Evolutionary conservation across 495 filamentous ascomycete genomes (phyloP), one percentile per base, ranked within the genome.

Genomic region (Sphaerosporella brunnea): DNA sequence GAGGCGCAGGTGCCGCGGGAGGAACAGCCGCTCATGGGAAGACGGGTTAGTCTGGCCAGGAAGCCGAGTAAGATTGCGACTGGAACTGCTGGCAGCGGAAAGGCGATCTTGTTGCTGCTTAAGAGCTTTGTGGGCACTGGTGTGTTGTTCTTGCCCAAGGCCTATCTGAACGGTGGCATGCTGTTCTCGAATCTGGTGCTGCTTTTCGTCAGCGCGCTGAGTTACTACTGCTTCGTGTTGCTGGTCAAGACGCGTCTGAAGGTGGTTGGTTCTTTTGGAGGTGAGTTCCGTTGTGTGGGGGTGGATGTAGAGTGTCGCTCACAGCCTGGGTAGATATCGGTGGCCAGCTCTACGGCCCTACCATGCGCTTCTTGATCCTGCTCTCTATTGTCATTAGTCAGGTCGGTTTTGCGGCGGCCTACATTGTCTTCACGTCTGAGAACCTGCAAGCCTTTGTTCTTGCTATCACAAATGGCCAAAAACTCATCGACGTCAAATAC

Each of bases 91-190:
- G 58, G 58, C 23, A 51, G 47, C 5, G 58, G 58, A 19, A 61
- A 61, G 36, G 88, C 90, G 10, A 75, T 78, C 13, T 60, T 95
- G 41, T 69, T 96, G 18, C 70, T 97, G 30, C 72, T 97, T 41
- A 97, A 97, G 64, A 93, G 86, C 9, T 97, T 97, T 55, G 88
- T 97, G 32, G 90, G 90, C 10, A 97, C 90, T 1, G 90, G 90
- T 25, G 90, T 97, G n/a, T 67, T 97, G 24, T 97, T 97, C 68
- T 69, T 97, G 2, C 90, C 90, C 0, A 77, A 84, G 51, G 90
- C 90, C 11, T 77, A 36, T 20, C 49, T 46, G 23, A 97, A 96
- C 55, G 90, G 90, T 39, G 90, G 90, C 46, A 94, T 97, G 84
- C 65, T 96, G 34, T 97, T 97, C 65, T 93, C 84, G 60, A 92